Conservation (phyloP, 2,329 filamentous ascomycete genomes). For the Pseudogymnoascus sp. region DNA sequence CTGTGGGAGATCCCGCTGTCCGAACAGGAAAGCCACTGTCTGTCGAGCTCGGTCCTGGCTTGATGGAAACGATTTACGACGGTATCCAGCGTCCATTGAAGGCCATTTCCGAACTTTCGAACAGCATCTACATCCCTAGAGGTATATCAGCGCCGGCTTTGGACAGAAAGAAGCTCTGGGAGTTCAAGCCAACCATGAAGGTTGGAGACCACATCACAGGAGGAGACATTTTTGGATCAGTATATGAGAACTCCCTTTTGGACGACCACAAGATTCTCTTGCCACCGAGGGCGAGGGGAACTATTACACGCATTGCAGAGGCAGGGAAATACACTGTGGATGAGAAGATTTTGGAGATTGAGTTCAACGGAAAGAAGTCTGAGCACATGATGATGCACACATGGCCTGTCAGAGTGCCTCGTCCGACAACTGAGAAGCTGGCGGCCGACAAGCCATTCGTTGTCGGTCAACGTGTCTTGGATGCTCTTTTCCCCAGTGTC, state of each 20-base stretch:
- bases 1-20: constrained; percentile 84
- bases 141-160: constrained; percentile 83
- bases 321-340: constrained; percentile 92
- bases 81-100: constrained; percentile 94
- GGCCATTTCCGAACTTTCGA: constrained; percentile 67
- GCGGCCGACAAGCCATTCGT: constrained; percentile 85
- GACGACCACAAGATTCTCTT: constrained; percentile 89
- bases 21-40: constrained; percentile 93
- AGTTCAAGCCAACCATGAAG: constrained; percentile 85
- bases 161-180: constrained; percentile 90
- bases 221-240: constrained; percentile 89
- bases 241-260: constrained; percentile 94
- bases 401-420: constrained; percentile 94
- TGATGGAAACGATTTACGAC: constrained; percentile 99
- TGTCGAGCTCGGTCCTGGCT: constrained; percentile 90
- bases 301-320: constrained; percentile 80
- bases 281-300: constrained; percentile 82
- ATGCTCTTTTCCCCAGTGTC: constrained; percentile 92
- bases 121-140: constrained; percentile 96
- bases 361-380: constrained; percentile 94
- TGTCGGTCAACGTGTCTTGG: constrained; percentile 92
- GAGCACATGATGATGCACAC: constrained; percentile 97
- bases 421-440: constrained; percentile 86
- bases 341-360: constrained; percentile 88
- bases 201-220: constrained; percentile 96